A percentile compares a stretch with the other conserved stretches of the same genome.
Conservation (phyloP, 1,284 basidiomycete genomes). For the Ustilago bromivora region DNA sequence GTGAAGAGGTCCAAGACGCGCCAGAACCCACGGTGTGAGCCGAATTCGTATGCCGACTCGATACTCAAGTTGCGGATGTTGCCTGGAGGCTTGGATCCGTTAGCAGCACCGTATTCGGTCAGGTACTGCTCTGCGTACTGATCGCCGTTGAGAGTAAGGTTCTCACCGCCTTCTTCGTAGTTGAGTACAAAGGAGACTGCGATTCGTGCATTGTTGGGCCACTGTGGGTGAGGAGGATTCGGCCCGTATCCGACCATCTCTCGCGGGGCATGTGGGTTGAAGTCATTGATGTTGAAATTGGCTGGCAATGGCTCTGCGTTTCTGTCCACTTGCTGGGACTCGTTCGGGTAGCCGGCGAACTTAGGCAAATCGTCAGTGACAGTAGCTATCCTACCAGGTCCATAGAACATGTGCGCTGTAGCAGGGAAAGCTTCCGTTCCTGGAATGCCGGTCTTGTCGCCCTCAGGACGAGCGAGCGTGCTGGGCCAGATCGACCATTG, state of each 20-base stretch:
- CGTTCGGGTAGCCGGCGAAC: constrained; percentile 36
- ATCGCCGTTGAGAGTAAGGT: constrained; percentile 68
- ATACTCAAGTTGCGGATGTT: constrained; percentile 67
- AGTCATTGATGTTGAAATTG: constrained; percentile 26
- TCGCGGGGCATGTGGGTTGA: constrained; percentile 53
- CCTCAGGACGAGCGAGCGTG: constrained; percentile 45
- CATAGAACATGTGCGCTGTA: constrained; percentile 46
- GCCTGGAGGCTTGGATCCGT: constrained; percentile 39
- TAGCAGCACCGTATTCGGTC: constrained; percentile 66
- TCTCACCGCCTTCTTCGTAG: constrained; percentile 71
- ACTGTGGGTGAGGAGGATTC: constrained; percentile 68
- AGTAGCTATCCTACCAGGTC: constrained; percentile 34
- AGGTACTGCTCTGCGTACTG: constrained; percentile 61
- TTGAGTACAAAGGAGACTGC: constrained; percentile 70
- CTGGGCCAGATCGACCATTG: constrained; percentile 62
- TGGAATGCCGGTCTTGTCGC: constrained; percentile 19
- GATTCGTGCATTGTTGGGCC: constrained; percentile 70
- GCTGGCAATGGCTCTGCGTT: constrained; percentile 28
- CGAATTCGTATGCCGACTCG: constrained; percentile 70
- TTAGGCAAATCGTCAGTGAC: constrained; percentile 45
- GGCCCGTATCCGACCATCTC: constrained; percentile 69
- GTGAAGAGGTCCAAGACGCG: constrained; percentile 69
- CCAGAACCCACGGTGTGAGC: constrained; percentile 70
- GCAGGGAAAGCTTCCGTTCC: constrained; percentile 28
- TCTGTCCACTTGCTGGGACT: constrained; percentile 41